A percentile compares a stretch with the other conserved stretches of the same genome.
Evolutionary conservation across 2,329 filamentous ascomycete genomes (phyloP).

Genomic region (Chrysoporthe puriensis): DNA sequence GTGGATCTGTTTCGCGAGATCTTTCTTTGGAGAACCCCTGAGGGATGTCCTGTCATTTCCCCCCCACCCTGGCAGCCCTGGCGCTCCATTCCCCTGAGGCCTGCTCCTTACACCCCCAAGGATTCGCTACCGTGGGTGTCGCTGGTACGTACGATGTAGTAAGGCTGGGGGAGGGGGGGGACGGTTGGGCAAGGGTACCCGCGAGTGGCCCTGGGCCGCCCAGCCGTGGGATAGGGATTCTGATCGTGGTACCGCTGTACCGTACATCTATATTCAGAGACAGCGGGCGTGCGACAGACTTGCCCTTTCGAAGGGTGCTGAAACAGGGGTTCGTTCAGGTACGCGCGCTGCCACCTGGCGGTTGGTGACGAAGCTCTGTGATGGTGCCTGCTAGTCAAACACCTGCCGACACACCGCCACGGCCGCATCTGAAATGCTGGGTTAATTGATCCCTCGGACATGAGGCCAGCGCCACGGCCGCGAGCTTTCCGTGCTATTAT

Average conservation of each 20-base stretch:
- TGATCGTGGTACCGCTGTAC: background rate
- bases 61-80: slow-evolving; percentile 15
- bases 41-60: slow-evolving; percentile 29
- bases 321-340: slow-evolving; percentile 22
- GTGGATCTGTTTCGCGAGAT: slow-evolving; percentile 30
- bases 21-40: slow-evolving; percentile 29
- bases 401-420: slow-evolving; percentile 25
- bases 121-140: slow-evolving; percentile 19
- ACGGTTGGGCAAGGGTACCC: background rate
- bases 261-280: slow-evolving; percentile 15
- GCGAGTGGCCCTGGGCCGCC: slow-evolving; percentile 12
- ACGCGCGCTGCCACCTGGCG: background rate
- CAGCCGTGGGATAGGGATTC: background rate
- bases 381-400: slow-evolving; percentile 22
- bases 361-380: slow-evolving; percentile 18
- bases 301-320: slow-evolving; percentile 19
- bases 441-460: slow-evolving; percentile 7
- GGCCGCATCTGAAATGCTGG: slow-evolving; percentile 11
- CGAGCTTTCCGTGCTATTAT: slow-evolving; percentile 11
- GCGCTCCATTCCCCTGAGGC: slow-evolving; percentile 23
- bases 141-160: background rate
- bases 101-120: slow-evolving; percentile 17
- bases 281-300: slow-evolving; percentile 2
- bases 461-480: slow-evolving; percentile 27
- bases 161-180: slow-evolving; percentile 18